Evolutionary conservation across 1,139 yeast species (phyloP), one percentile per base, ranked within the genome.

Genomic region (Waltiozyma sp.): DNA sequence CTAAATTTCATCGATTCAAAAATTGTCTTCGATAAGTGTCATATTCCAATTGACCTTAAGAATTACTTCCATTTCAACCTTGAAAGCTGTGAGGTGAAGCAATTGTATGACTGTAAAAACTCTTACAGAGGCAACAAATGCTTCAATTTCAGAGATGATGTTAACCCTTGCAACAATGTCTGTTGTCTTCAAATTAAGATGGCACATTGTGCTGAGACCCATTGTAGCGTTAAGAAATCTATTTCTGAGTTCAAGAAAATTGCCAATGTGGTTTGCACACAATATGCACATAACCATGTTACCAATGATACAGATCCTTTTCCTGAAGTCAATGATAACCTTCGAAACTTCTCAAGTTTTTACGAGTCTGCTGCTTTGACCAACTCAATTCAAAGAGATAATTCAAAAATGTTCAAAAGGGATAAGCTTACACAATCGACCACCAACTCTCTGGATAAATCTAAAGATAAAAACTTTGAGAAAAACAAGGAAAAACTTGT

Each of bases 11-110:
- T 31, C 34, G n/a, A n/a, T 10, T 31, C 34, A 7, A 31, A 31
- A 14, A 40, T 52, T 4, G 40, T 47, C 11, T 28, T 51, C 19
- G 56, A 53, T 19, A 47, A 45, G 37, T 54, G 57, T 42, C 54
- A 49, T 19, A 33, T 53, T 28, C 44, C 37, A 3, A 28, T 28
- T 6, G 55, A 49, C 13, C 42, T 50, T 19, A 35, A 34, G 6
- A 44, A 46, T 19, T 49, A 50, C 37, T 28, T 51, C 39, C 47
- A 44, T 15, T 47, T 51, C 31, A 43, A 43, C 23, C 45, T 51
- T 23, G 54, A 51, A 34, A 51, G 53, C 33, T 54, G 57, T 47
- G 57, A 54, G 40, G 44, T 53, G 4, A 44, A 49, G n/a, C 54
- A 47, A 10, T 41, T 54, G 21, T 54, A 43, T 31, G 42, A 47